These are phyloP conservation scores for Malus hybrid DNA, from an alignment of 331 rosid genomes.

Conservation along the genomic window DNA sequence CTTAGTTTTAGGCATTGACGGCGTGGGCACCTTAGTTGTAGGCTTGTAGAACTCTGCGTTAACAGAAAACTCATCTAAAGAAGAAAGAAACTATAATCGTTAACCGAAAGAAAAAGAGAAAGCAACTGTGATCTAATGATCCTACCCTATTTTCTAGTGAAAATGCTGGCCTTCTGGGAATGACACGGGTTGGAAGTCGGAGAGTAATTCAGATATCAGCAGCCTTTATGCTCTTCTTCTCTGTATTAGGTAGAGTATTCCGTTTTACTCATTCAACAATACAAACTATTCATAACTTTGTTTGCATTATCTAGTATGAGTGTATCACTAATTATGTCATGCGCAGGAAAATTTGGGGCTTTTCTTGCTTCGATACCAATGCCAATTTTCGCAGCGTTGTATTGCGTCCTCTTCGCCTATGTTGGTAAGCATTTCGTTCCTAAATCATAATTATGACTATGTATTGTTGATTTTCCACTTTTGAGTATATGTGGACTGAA, in stretches of 20 bases:
- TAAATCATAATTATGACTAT: neutral
- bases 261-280: neutral
- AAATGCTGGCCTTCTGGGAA: constrained; percentile 85
- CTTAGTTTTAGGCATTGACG: neutral
- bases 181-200: constrained; percentile 82
- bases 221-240: constrained; percentile 80
- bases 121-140: constrained; percentile 12
- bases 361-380: constrained; percentile 76
- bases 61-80: neutral
- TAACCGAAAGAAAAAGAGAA: neutral
- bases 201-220: constrained; percentile 75
- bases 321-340: constrained; percentile 5
- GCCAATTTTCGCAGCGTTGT: constrained; percentile 72
- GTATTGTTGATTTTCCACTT: neutral
- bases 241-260: constrained; percentile 54
- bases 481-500: neutral
- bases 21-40: neutral
- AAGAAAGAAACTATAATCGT: neutral
- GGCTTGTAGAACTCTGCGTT: neutral
- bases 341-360: constrained; percentile 84
- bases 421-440: constrained; percentile 46
- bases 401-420: constrained; percentile 74
- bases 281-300: neutral
- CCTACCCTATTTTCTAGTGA: constrained; percentile 37
- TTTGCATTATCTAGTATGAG: neutral